These are phyloP conservation scores for Protomyces pachydermus DNA, from an alignment of 1,139 yeast genomes.

Conservation along the genomic window DNA sequence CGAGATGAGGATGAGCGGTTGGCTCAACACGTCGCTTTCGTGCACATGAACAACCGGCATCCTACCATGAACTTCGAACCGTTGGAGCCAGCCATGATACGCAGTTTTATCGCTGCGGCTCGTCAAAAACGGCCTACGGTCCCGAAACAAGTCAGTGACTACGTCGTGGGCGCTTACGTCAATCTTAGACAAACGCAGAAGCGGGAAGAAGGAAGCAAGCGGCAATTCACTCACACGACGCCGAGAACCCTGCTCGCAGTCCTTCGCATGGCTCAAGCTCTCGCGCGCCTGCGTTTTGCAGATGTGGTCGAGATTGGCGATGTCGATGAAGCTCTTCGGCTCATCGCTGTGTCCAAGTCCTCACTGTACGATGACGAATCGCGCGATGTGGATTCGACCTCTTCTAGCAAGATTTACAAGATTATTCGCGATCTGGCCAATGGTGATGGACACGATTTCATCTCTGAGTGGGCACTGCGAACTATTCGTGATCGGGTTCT, in stretches of 20 bases:
- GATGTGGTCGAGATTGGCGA: conserved; percentile 67
- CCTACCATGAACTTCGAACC: conserved; percentile 76
- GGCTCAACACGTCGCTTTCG: conserved; percentile 91
- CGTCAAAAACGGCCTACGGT: conserved; percentile 80
- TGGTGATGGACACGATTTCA: conserved; percentile 45
- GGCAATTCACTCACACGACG: conserved; percentile 84
- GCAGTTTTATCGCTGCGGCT: conserved; percentile 86
- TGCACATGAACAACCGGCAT: conserved; percentile 86
- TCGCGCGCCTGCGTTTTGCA: conserved; percentile 82
- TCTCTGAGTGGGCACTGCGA: conserved; percentile 51
- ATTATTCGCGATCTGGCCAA: conserved; percentile 53
- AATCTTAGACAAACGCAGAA: conserved; percentile 89
- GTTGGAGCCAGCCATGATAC: conserved; percentile 68
- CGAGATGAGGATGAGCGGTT: conserved; percentile 76
- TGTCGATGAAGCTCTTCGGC: conserved; percentile 91
- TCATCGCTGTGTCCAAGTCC: conserved; percentile 78
- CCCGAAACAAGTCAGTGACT: conserved; percentile 80
- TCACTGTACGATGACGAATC: conserved; percentile 51
- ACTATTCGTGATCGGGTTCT: conserved; percentile 64
- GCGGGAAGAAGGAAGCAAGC: conserved; percentile 67
- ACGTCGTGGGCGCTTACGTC: conserved; percentile 80
- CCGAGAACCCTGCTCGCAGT: conserved; percentile 93
- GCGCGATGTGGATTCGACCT: conserved; percentile 44
- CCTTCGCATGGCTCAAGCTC: conserved; percentile 87
- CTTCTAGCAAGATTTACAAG: conserved; percentile 57